Conservation (phyloP, 148 eudicot genomes). For the Spergularia marina region DNA sequence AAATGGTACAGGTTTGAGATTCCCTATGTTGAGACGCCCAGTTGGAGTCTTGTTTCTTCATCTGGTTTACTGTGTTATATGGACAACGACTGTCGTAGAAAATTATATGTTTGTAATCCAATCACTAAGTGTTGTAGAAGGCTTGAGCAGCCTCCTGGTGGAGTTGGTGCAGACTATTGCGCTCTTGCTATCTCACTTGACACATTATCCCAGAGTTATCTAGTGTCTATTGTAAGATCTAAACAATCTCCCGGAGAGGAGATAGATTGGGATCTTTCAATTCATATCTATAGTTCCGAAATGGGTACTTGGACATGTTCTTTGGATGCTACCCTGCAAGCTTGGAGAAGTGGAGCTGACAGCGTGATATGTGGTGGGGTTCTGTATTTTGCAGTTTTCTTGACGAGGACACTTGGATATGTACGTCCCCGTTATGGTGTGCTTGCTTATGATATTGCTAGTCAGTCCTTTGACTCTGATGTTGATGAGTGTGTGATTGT, state of each 20-base stretch:
- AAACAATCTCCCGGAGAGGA: constrained; percentile 30
- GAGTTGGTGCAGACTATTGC: constrained; percentile 29
- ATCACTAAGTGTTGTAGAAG: constrained; percentile 26
- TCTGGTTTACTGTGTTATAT: constrained; percentile 43
- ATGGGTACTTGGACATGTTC: constrained; percentile 31
- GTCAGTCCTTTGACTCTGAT: constrained; percentile 12
- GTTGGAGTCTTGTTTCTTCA: constrained; percentile 38
- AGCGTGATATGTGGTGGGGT: constrained; percentile 37
- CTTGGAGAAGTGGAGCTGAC: constrained; percentile 40
- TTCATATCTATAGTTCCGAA: constrained; percentile 36
- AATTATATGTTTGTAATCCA: constrained; percentile 41
- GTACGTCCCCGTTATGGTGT: constrained; percentile 32
- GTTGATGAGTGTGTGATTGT: constrained; percentile 25
- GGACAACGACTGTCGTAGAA: constrained; percentile 25
- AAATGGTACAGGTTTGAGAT: constrained; percentile 38
- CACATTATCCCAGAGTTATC: constrained; percentile 27
- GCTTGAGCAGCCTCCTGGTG: constrained; percentile 30
- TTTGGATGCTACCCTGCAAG: constrained; percentile 21
- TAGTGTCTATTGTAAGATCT: constrained; percentile 35
- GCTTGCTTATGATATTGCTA: constrained; percentile 33
- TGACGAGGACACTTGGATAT: constrained; percentile 16
- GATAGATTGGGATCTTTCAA: constrained; percentile 34
- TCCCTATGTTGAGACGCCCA: constrained; percentile 27
- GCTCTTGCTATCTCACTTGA: constrained; percentile 43
- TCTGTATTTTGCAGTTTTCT: constrained; percentile 41